Evolutionary conservation across 129 eudicot genomes (phyloP).

Genomic region (Arctium lappa): DNA sequence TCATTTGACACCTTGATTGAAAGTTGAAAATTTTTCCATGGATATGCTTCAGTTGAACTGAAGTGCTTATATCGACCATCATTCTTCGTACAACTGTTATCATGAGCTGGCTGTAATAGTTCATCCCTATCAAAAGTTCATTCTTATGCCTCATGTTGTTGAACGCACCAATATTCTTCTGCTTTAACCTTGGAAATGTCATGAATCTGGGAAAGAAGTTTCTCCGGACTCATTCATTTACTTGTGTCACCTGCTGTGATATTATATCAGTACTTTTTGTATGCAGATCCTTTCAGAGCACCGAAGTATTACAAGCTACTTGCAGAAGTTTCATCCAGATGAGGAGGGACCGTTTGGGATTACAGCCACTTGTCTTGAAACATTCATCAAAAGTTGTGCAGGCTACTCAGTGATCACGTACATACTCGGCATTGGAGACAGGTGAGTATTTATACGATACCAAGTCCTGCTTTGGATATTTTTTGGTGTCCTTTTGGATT

Average conservation of each 20-base stretch:
- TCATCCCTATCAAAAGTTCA: background rate
- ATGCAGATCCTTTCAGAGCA: slow-evolving; percentile 86
- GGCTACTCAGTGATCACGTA: slow-evolving; percentile 98
- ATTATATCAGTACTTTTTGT: background rate
- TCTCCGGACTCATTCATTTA: background rate
- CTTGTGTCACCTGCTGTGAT: background rate
- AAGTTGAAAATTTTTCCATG: too few species aligned
- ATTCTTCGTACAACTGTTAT: background rate
- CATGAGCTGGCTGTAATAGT: background rate
- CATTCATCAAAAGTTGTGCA: slow-evolving; percentile 98
- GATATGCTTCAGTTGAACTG: too few species aligned
- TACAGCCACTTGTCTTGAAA: slow-evolving; percentile 92
- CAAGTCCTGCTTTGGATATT: background rate
- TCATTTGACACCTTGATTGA: too few species aligned
- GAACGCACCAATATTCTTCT: too few species aligned
- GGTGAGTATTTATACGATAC: slow-evolving; percentile 38
- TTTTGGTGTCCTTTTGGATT: too few species aligned
- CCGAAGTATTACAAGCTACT: slow-evolving; percentile 91
- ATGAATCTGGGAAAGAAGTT: background rate
- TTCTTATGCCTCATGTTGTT: background rate
- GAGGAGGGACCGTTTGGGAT: slow-evolving; percentile 99
- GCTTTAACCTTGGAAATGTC: too few species aligned
- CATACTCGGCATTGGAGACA: slow-evolving; percentile 97
- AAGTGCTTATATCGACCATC: too few species aligned
- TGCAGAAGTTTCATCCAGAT: slow-evolving; percentile 95